Evolutionary conservation across 1,284 basidiomycete genomes (phyloP).

Genomic region (Cryptococcus deneoformans): DNA sequence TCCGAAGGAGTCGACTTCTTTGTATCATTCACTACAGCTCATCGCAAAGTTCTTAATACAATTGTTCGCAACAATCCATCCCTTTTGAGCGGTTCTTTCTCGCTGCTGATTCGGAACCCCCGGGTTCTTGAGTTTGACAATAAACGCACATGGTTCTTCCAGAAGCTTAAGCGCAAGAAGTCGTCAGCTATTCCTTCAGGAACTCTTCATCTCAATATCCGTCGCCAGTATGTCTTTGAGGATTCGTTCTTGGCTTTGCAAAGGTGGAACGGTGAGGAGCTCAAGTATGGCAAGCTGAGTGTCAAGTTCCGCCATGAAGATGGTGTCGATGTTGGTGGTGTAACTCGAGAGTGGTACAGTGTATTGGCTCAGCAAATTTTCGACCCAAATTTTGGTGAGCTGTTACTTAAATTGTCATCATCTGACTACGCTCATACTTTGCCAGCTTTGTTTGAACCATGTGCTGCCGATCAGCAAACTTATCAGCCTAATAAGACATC

Average conservation of each 20-base stretch:
- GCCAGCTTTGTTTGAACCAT: constrained; percentile 81
- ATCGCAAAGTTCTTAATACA: constrained; percentile 90
- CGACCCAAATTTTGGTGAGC: constrained; percentile 81
- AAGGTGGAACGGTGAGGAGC: constrained; percentile 87
- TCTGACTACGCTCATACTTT: neutral
- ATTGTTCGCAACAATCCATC: constrained; percentile 99
- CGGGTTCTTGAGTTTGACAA: constrained; percentile 99
- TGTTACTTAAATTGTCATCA: neutral
- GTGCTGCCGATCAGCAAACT: constrained; percentile 87
- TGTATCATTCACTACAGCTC: constrained; percentile 88
- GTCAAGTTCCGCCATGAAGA: constrained; percentile 98
- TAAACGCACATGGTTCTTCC: constrained; percentile 98
- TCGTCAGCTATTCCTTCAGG: constrained; percentile 70
- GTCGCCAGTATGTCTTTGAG: constrained; percentile 91
- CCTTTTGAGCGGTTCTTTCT: constrained; percentile 97
- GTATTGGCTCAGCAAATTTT: constrained; percentile 98
- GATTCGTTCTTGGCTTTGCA: constrained; percentile 94
- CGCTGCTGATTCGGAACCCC: constrained; percentile 91
- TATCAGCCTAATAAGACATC: constrained; percentile 98
- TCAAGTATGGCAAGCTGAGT: constrained; percentile 97
- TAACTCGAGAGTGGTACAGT: constrained; percentile 98
- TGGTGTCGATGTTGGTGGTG: constrained; percentile 96
- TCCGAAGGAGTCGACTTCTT: constrained; percentile 79
- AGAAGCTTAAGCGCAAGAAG: constrained; percentile 87
- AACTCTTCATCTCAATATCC: constrained; percentile 87